A percentile compares a stretch with the other conserved stretches of the same genome.
Conservation (phyloP, 257 asterid species). For the Buddleja alternifolia region DNA sequence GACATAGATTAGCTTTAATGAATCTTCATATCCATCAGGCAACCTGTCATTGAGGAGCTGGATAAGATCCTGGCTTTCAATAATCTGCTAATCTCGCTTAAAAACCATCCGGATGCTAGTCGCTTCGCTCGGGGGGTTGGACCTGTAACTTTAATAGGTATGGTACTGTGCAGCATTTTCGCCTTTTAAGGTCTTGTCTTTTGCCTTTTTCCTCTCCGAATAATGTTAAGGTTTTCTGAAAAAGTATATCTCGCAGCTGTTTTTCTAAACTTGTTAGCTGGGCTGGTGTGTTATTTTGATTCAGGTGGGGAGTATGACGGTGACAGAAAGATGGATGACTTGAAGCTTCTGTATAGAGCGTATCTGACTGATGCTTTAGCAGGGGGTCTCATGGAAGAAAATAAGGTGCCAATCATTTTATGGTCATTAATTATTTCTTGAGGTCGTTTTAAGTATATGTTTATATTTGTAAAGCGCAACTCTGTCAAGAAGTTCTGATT, state of each 20-base stretch:
- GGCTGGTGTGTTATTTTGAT: constrained; percentile 31
- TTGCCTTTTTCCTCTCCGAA: neutral
- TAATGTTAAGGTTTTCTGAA: constrained; percentile 12
- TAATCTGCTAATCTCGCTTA: constrained; percentile 68
- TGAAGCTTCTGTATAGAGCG: constrained; percentile 80
- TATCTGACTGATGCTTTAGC: constrained; percentile 75
- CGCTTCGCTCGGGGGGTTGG: constrained; percentile 89
- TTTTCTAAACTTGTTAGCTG: constrained; percentile 26
- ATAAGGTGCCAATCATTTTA: constrained; percentile 59
- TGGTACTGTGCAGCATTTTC: constrained; percentile 20
- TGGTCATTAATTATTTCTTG: constrained; percentile 1
- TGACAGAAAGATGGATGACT: constrained; percentile 77
- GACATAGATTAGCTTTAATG: no score
- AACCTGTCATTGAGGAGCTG: constrained; percentile 73
- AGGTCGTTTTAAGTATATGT: no score
- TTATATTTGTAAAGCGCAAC: no score
- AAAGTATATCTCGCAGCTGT: constrained; percentile 9
- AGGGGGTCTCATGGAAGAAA: constrained; percentile 83
- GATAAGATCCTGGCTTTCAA: constrained; percentile 76
- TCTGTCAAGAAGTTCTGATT: no score
- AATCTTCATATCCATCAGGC: constrained; percentile 18
- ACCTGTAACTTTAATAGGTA: constrained; percentile 80
- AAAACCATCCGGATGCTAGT: constrained; percentile 77
- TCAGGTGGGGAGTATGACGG: constrained; percentile 84
- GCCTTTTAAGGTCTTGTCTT: constrained; percentile 1